Base-by-base conservation (phyloP, 2,329 filamentous ascomycete genomes). In the Arthrobotrys conoides region DNA sequence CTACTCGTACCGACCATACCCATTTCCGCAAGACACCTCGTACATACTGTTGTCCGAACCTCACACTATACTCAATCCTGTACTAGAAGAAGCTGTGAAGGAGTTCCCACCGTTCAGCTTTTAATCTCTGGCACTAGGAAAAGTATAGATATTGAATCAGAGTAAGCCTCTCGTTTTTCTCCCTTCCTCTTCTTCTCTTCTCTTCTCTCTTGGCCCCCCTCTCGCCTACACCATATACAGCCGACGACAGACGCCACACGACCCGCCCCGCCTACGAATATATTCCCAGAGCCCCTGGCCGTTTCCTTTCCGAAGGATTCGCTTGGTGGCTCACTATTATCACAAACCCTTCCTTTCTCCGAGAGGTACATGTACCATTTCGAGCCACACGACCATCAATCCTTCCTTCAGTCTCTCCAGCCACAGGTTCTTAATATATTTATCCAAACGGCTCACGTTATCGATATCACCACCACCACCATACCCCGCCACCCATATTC, bases 51-150 rank as follows among this genome's bases (percentile, higher is more conserved):
- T 61, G 57, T 44, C 57, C 57, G 36, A 41, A 70, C 51, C 18
- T 57, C 66, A 77, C 51, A 66, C 73, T 77, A 77, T 66, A 71
- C 73, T 77, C 67, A 51, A 77, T 71, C 73, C 73, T 77, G 51
- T 44, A 41, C 66, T 22, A 46, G 27, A 46, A 27, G 41, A 38
- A 36, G 36, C 53, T 53, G 53, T 30, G 49, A 71, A 72, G 61
- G 68, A 72, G 68, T 72, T 72, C 63, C 73, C 67, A 49, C 57
- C 20, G 41, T 55, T 57, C 61, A 63, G 59, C 67, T 64, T n/a
- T 51, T 71, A 68, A 66, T 16, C 10, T 76, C 64, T 16, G 30
- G 49, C 51, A 68, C 64, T 53, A 68, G 68, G 73, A 64, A 36
- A 51, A 72, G 75, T 69, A 63, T 71, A 67, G 67, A 71, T 48